Conservation (phyloP, 371 early-diverging fungal genomes). For the Chytridiales sp. region DNA sequence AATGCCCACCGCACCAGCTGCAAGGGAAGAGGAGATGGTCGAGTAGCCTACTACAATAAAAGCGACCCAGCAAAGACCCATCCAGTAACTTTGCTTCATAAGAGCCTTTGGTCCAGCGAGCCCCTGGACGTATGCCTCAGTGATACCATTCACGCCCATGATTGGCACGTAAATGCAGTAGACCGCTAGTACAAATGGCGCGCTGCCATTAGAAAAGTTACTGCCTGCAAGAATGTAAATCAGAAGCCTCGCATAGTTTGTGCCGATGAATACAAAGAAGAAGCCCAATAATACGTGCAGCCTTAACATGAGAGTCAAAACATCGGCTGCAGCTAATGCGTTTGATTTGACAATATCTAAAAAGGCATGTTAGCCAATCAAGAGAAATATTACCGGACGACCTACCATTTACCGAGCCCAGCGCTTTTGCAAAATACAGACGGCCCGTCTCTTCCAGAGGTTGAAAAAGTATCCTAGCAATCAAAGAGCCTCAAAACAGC, state of each 20-base stretch:
- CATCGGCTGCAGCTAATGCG: conserved; percentile 35
- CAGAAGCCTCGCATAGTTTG: conserved; percentile 75
- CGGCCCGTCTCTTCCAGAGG: conserved; percentile 91
- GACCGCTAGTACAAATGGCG: conserved; percentile 51
- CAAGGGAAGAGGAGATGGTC: conserved; percentile 50
- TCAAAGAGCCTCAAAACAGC: conserved; percentile 70
- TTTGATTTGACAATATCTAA: conserved; percentile 3
- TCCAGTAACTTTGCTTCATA: conserved; percentile 61
- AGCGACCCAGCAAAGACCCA: conserved; percentile 72
- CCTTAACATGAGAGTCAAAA: conserved; percentile 66
- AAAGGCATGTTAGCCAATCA: background rate
- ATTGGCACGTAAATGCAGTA: conserved; percentile 89
- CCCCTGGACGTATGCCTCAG: conserved; percentile 90
- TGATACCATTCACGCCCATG: conserved; percentile 93
- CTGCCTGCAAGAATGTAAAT: conserved; percentile 70
- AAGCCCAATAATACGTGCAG: conserved; percentile 76
- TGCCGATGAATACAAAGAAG: conserved; percentile 80
- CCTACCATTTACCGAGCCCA: conserved; percentile 16
- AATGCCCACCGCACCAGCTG: conserved; percentile 74
- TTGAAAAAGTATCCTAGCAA: conserved; percentile 87
- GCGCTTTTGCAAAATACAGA: conserved; percentile 68
- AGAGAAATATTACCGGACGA: background rate
- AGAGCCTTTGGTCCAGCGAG: conserved; percentile 70
- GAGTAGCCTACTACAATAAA: conserved; percentile 55
- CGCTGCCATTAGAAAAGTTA: conserved; percentile 53